Base-by-base conservation (phyloP, 1,284 basidiomycete genomes). In the Malassezia cuniculi region DNA sequence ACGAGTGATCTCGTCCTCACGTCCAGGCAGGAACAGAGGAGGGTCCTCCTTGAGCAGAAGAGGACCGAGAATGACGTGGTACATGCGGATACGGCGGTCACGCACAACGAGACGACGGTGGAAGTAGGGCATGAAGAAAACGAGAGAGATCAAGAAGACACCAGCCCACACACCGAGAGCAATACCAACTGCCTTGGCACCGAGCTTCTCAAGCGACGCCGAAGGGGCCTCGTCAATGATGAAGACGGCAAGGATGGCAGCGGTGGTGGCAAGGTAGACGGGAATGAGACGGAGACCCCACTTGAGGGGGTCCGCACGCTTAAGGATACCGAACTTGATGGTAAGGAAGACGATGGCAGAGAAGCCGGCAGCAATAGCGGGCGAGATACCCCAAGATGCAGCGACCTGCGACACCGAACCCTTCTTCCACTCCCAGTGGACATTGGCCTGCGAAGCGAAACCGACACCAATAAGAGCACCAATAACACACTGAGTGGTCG, bases 161-260 rank as follows among this genome's bases (percentile, higher is more conserved):
- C 46, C 52, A 14, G 36, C 35, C 2, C 31, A 49, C 0, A 50
- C 52, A 9, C 49, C 52, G 22, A 54, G 22, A 18, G 48, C 41
- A 5, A 47, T 49, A 8, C 26, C 47, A 9, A 37, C 37, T 5
- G 41, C 43, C 3, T 38, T 47, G 6, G 52, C 34, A 6, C 49
- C 43, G 9, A 51, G 24, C 27, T 52, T 31, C 22, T 54, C 47
- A 10, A 57, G 29, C 12, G 50, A 36, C 36, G 47, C 48, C 8
- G 48, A 49, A 3, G 52, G 42, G n/a, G 49, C 54, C 29, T 54
- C 47, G 25, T 43, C 46, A 30, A 54, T 48, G 39, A 54, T 52
- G 19, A 48, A 42, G 1, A 39, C 33, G 24, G 54, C 47, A 15
- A 54, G 27, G 7, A 57, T 29, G 24, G 34, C 38, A 6, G 36